phyloP scores from a whole-genome alignment of 768 basidiomycete species.

The Macrolepiota albuminosa region DNA sequence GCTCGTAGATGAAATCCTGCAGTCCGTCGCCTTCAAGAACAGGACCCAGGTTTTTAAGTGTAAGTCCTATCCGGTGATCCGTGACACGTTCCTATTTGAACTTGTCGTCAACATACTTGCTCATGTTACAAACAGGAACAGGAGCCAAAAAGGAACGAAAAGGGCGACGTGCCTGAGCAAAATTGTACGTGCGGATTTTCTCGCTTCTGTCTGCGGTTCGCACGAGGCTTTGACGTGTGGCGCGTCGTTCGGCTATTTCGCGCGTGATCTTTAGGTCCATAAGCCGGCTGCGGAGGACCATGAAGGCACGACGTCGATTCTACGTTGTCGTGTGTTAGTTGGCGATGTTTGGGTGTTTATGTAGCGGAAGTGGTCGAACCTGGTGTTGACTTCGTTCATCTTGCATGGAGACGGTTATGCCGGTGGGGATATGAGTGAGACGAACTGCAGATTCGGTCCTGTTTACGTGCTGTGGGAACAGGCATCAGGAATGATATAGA shows the following conservation, averaged over 20 bases:
- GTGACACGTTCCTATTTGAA: conserved; percentile 76
- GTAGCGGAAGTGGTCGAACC: conserved; percentile 34
- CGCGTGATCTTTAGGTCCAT: conserved; percentile 73
- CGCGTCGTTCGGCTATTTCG: conserved; percentile 68
- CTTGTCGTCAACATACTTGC: neutral
- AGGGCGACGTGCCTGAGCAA: conserved; percentile 57
- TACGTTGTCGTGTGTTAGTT: conserved; percentile 24
- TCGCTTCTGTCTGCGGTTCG: conserved; percentile 84
- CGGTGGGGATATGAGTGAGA: conserved; percentile 87
- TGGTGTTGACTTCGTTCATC: conserved; percentile 96
- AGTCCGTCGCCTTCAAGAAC: conserved; percentile 67
- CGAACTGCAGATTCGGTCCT: conserved; percentile 98
- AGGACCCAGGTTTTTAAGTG: conserved; percentile 58
- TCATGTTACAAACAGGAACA: neutral
- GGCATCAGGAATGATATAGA: neutral
- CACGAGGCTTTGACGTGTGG: conserved; percentile 67
- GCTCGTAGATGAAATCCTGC: conserved; percentile 50
- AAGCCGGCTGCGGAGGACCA: conserved; percentile 80
- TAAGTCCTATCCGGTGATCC: conserved; percentile 84
- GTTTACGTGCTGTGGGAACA: conserved; percentile 77
- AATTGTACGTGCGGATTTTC: conserved; percentile 96
- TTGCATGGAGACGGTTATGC: conserved; percentile 96
- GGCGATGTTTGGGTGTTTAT: neutral
- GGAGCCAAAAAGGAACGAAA: neutral
- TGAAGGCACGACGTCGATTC: conserved; percentile 93